Conservation (phyloP, 1,284 basidiomycete species). For the Farysia itapuensis region DNA sequence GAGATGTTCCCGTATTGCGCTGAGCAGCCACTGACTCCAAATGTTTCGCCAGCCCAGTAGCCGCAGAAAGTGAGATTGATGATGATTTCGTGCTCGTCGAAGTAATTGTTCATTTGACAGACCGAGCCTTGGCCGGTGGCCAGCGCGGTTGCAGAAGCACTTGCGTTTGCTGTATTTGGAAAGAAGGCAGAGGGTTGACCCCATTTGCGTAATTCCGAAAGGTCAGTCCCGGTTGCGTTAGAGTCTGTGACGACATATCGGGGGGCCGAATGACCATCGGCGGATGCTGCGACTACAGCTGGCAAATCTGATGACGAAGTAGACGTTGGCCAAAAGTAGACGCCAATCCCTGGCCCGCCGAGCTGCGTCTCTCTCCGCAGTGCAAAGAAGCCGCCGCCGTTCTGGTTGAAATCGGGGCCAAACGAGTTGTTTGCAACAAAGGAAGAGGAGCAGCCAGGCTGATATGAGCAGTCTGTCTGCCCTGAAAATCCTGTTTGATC, state of each 20-base stretch:
- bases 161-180: conserved; percentile 23
- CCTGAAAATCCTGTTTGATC: conserved; percentile 19
- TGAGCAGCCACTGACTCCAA: conserved; percentile 11
- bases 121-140: conserved; percentile 7
- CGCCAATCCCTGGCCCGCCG: conserved; percentile 33
- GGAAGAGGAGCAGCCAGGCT: conserved; percentile 42
- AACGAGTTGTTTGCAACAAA: conserved; percentile 25
- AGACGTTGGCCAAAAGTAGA: conserved; percentile 45
- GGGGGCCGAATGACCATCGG: conserved; percentile 26
- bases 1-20: conserved; percentile 12
- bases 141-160: conserved; percentile 2
- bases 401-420: conserved; percentile 35
- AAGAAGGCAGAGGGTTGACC: conserved; percentile 43
- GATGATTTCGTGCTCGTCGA: conserved; percentile 45
- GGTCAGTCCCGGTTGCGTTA: conserved; percentile 30
- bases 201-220: conserved; percentile 24
- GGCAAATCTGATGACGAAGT: conserved; percentile 12
- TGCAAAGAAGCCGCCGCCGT: conserved; percentile 47
- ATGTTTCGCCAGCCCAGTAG: conserved; percentile 35
- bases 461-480: conserved; percentile 34
- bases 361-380: conserved; percentile 36
- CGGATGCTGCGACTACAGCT: conserved; percentile 13
- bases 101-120: conserved; percentile 36
- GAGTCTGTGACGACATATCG: conserved; percentile 21
- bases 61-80: conserved; percentile 40